Conservation (phyloP, 2,329 filamentous ascomycete genomes). For the Beauveria pseudobassiana region DNA sequence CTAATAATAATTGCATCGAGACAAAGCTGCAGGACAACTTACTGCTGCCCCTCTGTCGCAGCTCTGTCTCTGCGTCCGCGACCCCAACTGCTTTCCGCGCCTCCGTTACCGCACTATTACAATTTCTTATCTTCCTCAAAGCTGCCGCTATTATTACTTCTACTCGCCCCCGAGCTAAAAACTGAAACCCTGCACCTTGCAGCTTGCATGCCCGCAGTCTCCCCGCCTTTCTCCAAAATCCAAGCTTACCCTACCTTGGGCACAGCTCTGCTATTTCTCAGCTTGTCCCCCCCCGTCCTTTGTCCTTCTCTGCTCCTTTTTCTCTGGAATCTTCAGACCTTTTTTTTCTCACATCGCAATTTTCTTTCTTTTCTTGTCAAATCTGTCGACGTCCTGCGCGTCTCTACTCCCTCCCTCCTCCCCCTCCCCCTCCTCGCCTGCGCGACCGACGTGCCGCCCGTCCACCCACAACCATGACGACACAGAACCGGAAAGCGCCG, state of each 20-base stretch:
- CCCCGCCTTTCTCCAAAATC: conserved; percentile 7
- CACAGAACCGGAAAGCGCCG: conserved; percentile 20
- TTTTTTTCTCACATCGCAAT: neutral
- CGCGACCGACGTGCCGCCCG: neutral
- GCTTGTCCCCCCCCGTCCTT: neutral
- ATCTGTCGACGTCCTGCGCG: neutral
- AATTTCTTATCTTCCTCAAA: too few species aligned
- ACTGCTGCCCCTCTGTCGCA: too few species aligned
- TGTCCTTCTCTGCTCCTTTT: neutral
- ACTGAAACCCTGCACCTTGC: neutral
- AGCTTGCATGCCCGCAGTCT: neutral
- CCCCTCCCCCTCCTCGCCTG: neutral
- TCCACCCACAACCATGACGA: conserved; percentile 13
- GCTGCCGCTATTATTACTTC: too few species aligned
- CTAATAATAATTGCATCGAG: too few species aligned
- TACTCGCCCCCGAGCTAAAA: neutral
- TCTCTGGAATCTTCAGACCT: neutral
- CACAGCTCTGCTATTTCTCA: too few species aligned
- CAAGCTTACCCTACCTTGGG: neutral
- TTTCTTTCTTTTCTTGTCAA: neutral
- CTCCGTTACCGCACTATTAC: too few species aligned
- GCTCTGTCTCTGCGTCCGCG: too few species aligned
- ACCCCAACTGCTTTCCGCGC: too few species aligned
- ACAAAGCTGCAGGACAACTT: too few species aligned
- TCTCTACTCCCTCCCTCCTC: neutral